These are phyloP conservation scores for Trichoderma atroviride DNA, from an alignment of 2,329 filamentous ascomycete genomes.

Conservation along the genomic window DNA sequence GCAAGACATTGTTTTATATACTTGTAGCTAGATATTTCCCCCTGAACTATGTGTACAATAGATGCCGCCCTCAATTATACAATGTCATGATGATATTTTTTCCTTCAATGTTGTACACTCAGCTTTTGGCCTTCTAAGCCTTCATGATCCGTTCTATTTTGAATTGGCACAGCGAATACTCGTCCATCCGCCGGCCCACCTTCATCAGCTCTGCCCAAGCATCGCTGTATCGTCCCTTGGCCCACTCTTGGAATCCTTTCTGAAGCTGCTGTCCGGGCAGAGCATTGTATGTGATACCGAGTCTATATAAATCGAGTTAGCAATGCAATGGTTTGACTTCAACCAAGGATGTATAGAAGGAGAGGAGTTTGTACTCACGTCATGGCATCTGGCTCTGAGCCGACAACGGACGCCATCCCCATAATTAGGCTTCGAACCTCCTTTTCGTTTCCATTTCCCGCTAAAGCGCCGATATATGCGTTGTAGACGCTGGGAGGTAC, in stretches of 20 bases:
- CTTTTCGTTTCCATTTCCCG: slow-evolving; percentile 70
- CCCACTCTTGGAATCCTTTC: slow-evolving; percentile 73
- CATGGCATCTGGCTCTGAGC: slow-evolving; percentile 66
- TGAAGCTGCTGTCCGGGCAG: slow-evolving; percentile 68
- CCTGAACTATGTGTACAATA: slow-evolving; percentile 41
- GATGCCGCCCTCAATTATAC: slow-evolving; percentile 38
- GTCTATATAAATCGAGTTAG: slow-evolving; percentile 49
- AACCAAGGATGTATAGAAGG: background rate
- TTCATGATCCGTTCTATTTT: slow-evolving; percentile 53
- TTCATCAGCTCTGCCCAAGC: slow-evolving; percentile 69
- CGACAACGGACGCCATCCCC: slow-evolving; percentile 67
- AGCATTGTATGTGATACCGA: slow-evolving; percentile 77
- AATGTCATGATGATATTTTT: slow-evolving; percentile 33
- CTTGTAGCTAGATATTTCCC: background rate
- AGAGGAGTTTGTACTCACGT: slow-evolving; percentile 60
- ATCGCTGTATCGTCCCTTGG: slow-evolving; percentile 65
- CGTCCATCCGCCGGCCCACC: slow-evolving; percentile 50
- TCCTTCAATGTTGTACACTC: slow-evolving; percentile 36
- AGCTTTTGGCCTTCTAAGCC: slow-evolving; percentile 43
- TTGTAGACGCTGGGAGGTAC: slow-evolving; percentile 73
- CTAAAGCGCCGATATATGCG: slow-evolving; percentile 76
- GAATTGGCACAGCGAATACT: slow-evolving; percentile 52
- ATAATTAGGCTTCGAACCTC: slow-evolving; percentile 68
- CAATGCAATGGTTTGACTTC: background rate
- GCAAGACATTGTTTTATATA: background rate